Evolutionary conservation across 495 filamentous ascomycete species (phyloP).

Genomic region (Podospora fimiseda): DNA sequence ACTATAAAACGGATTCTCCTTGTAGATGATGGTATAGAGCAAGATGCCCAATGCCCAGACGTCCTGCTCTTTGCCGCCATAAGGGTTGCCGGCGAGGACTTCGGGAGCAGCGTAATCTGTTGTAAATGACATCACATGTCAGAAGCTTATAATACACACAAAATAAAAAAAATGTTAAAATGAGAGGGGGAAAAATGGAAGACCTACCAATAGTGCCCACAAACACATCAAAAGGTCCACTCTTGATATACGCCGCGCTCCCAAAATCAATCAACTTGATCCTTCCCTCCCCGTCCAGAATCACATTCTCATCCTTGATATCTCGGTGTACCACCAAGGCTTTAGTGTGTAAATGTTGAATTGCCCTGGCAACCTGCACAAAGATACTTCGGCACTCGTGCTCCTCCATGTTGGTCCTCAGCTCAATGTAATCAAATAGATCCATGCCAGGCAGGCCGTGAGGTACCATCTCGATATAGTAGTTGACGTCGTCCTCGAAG

Average conservation of each 20-base stretch:
- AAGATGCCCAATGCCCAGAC: conserved; percentile 98
- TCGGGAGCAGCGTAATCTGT: conserved; percentile 96
- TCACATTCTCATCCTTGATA: conserved; percentile 98
- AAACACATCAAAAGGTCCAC: conserved; percentile 97
- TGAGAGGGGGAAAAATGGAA: not conserved
- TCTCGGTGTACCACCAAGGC: conserved; percentile 92
- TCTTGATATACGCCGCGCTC: conserved; percentile 96
- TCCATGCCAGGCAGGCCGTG: conserved; percentile 98
- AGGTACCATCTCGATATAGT: conserved; percentile 98
- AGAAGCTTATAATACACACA: not conserved
- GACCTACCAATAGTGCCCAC: conserved; percentile 93
- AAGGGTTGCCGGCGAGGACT: conserved; percentile 87
- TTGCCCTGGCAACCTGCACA: conserved; percentile 78
- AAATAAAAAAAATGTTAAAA: not conserved
- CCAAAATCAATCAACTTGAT: conserved; percentile 99
- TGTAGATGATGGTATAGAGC: conserved; percentile 97
- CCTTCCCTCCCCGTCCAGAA: conserved; percentile 88
- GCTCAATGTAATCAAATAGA: conserved; percentile 96
- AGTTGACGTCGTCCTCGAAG: conserved; percentile 96
- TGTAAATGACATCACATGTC: not conserved
- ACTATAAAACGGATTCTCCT: conserved; percentile 98
- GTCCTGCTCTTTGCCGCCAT: conserved; percentile 94
- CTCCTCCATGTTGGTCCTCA: conserved; percentile 95
- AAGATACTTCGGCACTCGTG: conserved; percentile 91
- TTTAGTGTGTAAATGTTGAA: conserved; percentile 87